Evolutionary conservation across 2,329 filamentous ascomycete genomes (phyloP).

Genomic region (Hymenoscyphus albidus): DNA sequence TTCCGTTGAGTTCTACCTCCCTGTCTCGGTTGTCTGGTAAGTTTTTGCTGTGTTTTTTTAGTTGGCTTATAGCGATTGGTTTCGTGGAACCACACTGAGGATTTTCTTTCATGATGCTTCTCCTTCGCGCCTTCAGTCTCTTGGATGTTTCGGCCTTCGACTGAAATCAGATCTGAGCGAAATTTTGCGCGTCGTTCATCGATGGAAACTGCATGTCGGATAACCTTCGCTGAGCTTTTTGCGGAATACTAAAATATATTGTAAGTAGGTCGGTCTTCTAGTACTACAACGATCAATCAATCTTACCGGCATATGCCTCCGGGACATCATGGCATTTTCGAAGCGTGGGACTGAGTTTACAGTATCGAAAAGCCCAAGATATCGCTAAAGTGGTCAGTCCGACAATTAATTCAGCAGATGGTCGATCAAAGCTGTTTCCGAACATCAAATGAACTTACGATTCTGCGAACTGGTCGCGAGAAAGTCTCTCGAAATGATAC

Average conservation of each 20-base stretch:
- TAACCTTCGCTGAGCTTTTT: slow-evolving; percentile 15
- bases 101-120: background rate
- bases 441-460: slow-evolving; percentile 35
- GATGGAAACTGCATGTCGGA: slow-evolving; percentile 17
- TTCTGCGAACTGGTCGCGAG: slow-evolving; percentile 67
- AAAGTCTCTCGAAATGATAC: slow-evolving; percentile 79
- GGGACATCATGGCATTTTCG: slow-evolving; percentile 41
- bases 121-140: background rate
- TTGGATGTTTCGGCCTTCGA: slow-evolving; percentile 5
- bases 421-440: background rate
- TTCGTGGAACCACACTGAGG: slow-evolving; percentile 7
- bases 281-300: too few relatives aligned
- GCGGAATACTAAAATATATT: slow-evolving; percentile 10
- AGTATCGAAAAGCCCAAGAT: slow-evolving; percentile 77
- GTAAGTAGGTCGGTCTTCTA: background rate
- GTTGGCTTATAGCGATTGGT: slow-evolving; percentile 5
- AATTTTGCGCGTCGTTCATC: slow-evolving; percentile 18
- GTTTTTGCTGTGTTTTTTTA: background rate
- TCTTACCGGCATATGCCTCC: slow-evolving; percentile 6
- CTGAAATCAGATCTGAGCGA: slow-evolving; percentile 10
- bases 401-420: background rate
- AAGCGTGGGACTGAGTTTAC: slow-evolving; percentile 78
- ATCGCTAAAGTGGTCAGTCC: slow-evolving; percentile 39
- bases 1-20: background rate
- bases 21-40: background rate